Base-by-base conservation (phyloP, 2,329 filamentous ascomycete species). In the Teratosphaeria pseudoeucalypti region DNA sequence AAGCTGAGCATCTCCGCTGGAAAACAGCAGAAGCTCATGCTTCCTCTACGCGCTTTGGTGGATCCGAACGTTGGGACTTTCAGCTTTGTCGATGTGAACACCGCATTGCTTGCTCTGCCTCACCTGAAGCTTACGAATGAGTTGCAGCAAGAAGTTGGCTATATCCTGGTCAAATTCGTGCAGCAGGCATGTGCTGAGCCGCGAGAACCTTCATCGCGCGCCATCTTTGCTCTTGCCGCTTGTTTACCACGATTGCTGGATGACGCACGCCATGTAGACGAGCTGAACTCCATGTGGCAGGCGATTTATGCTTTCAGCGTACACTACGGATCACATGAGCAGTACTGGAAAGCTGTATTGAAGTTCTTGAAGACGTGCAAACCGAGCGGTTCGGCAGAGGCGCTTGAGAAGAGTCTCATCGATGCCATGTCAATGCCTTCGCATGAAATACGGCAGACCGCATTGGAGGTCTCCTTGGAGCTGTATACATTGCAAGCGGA, bases 341-440 rank as follows among this genome's bases (percentile, higher is more conserved):
- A 49, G 7, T 71, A 68, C 58, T 71, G 68, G 67, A 61, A 59
- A 19, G 71, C 69, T 55, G n/a, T 70, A 26, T 47, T 66, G 6
- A 60, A 57, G 9, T 65, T 63, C 26, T 43, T 68, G 26, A 63
- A 62, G 47, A 11, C 19, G 9, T 58, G 47, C 54, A 59, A 58
- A 54, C 60, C 63, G 6, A 54, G n/a, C 14, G 27, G 43, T 10
- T 32, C 19, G 29, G 79, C 85, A 37, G 83, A 88, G 57, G 77
- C 79, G 0, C 79, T 94, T 11, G 79, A 85, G 14, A 77, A 78
- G 52, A 82, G 84, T 2, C 77, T 96, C 2, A 80, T 92, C 58
- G 78, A 82, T 12, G 95, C 92, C 64, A 78, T 99, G 23, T 83
- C 86, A 4, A 85, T 86, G 0, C 83, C 88, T 12, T 92, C 88